A percentile compares a stretch with the other conserved stretches of the same genome.
Evolutionary conservation across 1,284 basidiomycete genomes (phyloP).

Genomic region (Entoloma clypeatum): DNA sequence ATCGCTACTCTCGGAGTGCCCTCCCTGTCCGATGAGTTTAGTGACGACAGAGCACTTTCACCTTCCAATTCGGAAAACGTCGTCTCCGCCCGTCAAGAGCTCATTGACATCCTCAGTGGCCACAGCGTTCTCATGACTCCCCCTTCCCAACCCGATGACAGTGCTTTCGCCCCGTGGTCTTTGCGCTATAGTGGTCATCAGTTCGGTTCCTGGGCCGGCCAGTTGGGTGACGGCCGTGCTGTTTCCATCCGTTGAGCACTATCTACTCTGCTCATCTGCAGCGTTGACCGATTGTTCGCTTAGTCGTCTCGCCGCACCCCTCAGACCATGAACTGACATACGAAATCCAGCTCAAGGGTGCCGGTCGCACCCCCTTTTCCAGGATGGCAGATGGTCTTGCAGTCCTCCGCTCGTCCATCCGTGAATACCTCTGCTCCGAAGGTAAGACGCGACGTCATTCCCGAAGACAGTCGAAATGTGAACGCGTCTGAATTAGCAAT

Average conservation of each 20-base stretch:
- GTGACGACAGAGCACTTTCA: slow-evolving; percentile 25
- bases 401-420: slow-evolving; percentile 86
- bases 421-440: slow-evolving; percentile 89
- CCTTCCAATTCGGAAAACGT: slow-evolving; percentile 34
- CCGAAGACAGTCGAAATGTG: slow-evolving; percentile 6
- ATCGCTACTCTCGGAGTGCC: slow-evolving; percentile 60
- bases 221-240: slow-evolving; percentile 93
- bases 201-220: slow-evolving; percentile 94
- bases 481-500: slow-evolving; percentile 55
- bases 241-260: slow-evolving; percentile 71
- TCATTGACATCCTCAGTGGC: slow-evolving; percentile 80
- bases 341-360: slow-evolving; percentile 93
- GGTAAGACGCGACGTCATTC: slow-evolving; percentile 39
- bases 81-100: slow-evolving; percentile 55
- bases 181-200: slow-evolving; percentile 89
- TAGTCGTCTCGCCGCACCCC: slow-evolving; percentile 76
- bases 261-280: neutral
- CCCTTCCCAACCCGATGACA: slow-evolving; percentile 31
- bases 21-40: slow-evolving; percentile 37
- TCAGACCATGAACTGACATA: slow-evolving; percentile 52
- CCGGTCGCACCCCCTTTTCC: slow-evolving; percentile 92
- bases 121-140: slow-evolving; percentile 66
- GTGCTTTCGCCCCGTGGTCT: slow-evolving; percentile 82
- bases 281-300: neutral
- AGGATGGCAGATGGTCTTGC: slow-evolving; percentile 90